Evolutionary conservation across 768 basidiomycete species (phyloP).

Genomic region (Dacryopinax primogenitus): DNA sequence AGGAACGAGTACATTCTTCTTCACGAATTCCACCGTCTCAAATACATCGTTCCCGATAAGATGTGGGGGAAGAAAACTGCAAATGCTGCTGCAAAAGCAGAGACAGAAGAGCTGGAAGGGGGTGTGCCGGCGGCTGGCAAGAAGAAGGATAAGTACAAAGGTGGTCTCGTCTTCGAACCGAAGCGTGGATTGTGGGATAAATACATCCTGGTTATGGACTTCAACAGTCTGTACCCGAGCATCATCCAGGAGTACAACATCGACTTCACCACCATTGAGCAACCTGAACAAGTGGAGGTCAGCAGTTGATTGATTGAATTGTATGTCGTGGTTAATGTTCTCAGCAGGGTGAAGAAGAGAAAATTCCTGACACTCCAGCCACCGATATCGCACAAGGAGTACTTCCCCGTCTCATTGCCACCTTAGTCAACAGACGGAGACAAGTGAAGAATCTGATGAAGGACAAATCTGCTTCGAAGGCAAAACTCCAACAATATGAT

Average conservation of each 20-base stretch:
- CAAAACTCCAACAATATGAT: slow-evolving; percentile 51
- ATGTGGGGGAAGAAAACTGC: slow-evolving; percentile 62
- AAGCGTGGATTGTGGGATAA: slow-evolving; percentile 94
- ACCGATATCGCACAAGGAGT: slow-evolving; percentile 66
- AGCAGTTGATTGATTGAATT: slow-evolving; percentile 14
- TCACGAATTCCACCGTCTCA: slow-evolving; percentile 92
- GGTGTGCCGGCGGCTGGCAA: slow-evolving; percentile 31
- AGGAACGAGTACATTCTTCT: slow-evolving; percentile 98
- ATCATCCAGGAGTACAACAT: slow-evolving; percentile 99
- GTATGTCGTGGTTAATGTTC: slow-evolving; percentile 11
- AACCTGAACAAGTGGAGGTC: slow-evolving; percentile 40
- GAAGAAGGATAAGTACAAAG: slow-evolving; percentile 95
- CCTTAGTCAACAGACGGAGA: slow-evolving; percentile 75
- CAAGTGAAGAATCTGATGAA: slow-evolving; percentile 95
- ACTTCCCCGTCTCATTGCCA: slow-evolving; percentile 94
- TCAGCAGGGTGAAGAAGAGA: slow-evolving; percentile 52
- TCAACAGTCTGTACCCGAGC: slow-evolving; percentile 97
- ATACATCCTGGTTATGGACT: slow-evolving; percentile 97
- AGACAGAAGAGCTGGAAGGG: slow-evolving; percentile 44
- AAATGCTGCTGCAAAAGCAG: slow-evolving; percentile 25
- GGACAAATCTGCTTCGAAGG: slow-evolving; percentile 34
- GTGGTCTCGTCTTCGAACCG: slow-evolving; percentile 93
- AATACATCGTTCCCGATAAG: slow-evolving; percentile 96
- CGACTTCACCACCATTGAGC: slow-evolving; percentile 92
- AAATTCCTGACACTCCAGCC: slow-evolving; percentile 77